Conservation (phyloP, 2,329 filamentous ascomycete species). For the Alternaria incomplexa region DNA sequence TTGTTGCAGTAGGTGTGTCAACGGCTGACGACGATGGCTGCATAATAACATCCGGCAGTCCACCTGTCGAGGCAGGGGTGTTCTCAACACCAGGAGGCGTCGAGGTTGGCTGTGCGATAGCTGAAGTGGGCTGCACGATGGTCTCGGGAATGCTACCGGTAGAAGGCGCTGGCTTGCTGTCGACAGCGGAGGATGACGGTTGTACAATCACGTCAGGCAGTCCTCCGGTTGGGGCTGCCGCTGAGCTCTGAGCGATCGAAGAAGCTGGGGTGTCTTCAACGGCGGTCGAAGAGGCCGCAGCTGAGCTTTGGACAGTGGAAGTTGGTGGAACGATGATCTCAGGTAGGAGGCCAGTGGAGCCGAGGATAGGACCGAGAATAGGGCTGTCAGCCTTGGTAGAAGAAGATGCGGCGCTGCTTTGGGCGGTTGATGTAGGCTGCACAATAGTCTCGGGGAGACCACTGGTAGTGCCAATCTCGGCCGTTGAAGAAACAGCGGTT, state of each 20-base stretch:
- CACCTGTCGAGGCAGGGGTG: constrained; percentile 4
- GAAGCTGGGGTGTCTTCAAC: not conserved
- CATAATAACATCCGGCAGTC: constrained; percentile 4
- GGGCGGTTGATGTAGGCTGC: constrained; percentile 3
- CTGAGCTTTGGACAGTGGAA: not conserved
- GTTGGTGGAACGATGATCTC: constrained; percentile 11
- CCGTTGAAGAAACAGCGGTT: constrained; percentile 1
- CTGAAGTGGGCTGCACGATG: constrained; percentile 16
- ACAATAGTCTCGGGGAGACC: constrained; percentile 8
- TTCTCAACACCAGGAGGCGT: not conserved
- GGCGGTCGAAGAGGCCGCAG: not conserved
- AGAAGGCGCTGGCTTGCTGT: constrained; percentile 16
- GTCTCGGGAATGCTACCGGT: constrained; percentile 31
- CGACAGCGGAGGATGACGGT: constrained; percentile 3
- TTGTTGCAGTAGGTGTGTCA: not conserved
- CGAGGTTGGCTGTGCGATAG: not conserved
- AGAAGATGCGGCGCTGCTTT: not conserved
- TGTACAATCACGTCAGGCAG: constrained; percentile 7
- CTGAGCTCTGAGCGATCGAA: not conserved
- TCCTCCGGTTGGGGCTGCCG: constrained; percentile 1
- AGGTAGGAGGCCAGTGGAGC: constrained; percentile 11
- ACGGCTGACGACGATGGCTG: constrained; percentile 10
- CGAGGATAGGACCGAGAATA: constrained; percentile 1
- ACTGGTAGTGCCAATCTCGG: constrained; percentile 6
- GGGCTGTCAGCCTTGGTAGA: not conserved